Base-by-base conservation (phyloP, 2,329 filamentous ascomycete species). In the Lasiodiplodia hormozganensis region DNA sequence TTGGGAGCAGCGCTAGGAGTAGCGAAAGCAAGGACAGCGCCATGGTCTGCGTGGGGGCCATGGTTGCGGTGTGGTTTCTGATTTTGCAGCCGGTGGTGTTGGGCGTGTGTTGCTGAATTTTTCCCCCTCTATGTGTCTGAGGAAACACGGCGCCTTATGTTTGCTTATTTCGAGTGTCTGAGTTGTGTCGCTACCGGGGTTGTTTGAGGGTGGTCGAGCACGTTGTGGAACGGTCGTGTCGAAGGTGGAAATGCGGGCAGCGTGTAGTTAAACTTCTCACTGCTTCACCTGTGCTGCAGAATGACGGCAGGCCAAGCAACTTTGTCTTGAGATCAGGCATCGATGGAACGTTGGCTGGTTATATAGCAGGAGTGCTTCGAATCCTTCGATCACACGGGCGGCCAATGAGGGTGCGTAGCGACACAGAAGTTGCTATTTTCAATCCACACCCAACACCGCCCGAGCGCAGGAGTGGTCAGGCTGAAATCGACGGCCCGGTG, bases 251-350 rank as follows among this genome's bases (percentile, higher is more conserved):
- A 6, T 28, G 38, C 23, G 16, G 47, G 4, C n/a, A 25, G 31
- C 7, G 12, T 47, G 21, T 11, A 64, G 28, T 25, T 21, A 23
- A 25, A 64, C 25, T 21, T 28, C 57, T 34, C 58, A 28, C 25
- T 34, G 11, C 21, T 25, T 34, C 16, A 16, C 23, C 12, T 8
- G 18, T 23, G 21, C 60, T 62, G 60, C 43, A 52, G 11, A 64
- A 64, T 62, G 58, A 62, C 58, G 58, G 11, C 40, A 43, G 40
- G 16, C 25, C 25, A 60, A n/a, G 34, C 14, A 21, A 31, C 25
- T 38, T 38, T n/a, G 5, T 64, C 43, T 23, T 40, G 43, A 4
- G 54, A 57, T 64, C 60, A 52, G 43, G 40, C 43, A 51, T 51
- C 43, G 43, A 36, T 28, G 40, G 14, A 43, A 28, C 40, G 8